Conservation (phyloP, 148 eudicot species). For the Talinum fruticosum region DNA sequence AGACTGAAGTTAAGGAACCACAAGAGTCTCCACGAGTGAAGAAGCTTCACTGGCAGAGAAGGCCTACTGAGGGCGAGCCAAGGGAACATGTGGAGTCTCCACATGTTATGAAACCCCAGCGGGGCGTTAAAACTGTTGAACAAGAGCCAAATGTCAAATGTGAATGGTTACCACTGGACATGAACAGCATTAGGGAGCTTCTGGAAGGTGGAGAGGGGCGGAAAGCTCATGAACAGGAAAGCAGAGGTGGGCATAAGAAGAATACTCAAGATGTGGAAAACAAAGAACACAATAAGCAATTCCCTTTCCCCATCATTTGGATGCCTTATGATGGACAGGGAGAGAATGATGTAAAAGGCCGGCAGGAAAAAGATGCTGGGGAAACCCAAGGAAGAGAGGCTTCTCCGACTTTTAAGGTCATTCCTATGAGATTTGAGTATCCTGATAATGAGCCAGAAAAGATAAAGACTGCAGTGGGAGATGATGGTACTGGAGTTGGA, state of each 20-base stretch:
- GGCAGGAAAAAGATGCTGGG: constrained; percentile 6
- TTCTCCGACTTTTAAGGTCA: background rate
- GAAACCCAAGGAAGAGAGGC: constrained; percentile 5
- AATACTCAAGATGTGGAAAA: constrained; percentile 19
- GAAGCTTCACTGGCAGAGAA: constrained; percentile 9
- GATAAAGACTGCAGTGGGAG: constrained; percentile 7
- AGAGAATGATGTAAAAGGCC: constrained; percentile 10
- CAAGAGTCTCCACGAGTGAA: background rate
- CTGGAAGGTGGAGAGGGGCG: constrained; percentile 33
- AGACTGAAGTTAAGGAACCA: constrained; percentile 10
- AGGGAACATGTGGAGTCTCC: constrained; percentile 14
- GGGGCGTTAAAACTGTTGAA: constrained; percentile 12
- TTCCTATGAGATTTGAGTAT: background rate
- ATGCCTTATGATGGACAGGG: constrained; percentile 41
- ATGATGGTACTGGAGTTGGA: constrained; percentile 13
- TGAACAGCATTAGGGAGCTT: constrained; percentile 24
- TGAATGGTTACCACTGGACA: constrained; percentile 45
- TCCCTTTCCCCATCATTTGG: constrained; percentile 54
- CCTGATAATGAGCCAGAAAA: constrained; percentile 17
- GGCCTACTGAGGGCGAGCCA: constrained; percentile 9
- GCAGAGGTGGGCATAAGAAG: constrained; percentile 26
- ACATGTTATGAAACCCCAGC: constrained; percentile 8
- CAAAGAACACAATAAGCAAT: constrained; percentile 22
- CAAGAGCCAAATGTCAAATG: constrained; percentile 24
- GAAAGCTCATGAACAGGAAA: constrained; percentile 17